Evolutionary conservation across 1,139 yeast species (phyloP).

Genomic region (Kluyveromyces sp.): DNA sequence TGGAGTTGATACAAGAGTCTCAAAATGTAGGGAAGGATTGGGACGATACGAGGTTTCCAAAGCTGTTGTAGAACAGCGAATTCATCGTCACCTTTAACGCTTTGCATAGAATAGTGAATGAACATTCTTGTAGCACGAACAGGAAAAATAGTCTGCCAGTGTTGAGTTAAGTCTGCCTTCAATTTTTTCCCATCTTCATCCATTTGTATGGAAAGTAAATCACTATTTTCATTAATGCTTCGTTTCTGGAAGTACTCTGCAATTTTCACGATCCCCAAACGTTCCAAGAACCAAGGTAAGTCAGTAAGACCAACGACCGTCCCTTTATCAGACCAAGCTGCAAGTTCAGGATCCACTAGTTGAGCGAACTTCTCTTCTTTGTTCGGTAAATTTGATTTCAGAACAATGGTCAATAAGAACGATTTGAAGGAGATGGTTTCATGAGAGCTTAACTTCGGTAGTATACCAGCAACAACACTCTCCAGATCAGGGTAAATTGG

Average conservation of each 20-base stretch:
- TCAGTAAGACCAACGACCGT: conserved; percentile 86
- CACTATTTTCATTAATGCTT: conserved; percentile 70
- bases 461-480: conserved; percentile 64
- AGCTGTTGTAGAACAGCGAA: conserved; percentile 62
- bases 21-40: conserved; percentile 83
- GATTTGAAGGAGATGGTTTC: conserved; percentile 93
- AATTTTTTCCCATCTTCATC: conserved; percentile 82
- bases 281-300: conserved; percentile 95
- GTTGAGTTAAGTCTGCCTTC: conserved; percentile 72
- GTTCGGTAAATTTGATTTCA: conserved; percentile 67
- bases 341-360: conserved; percentile 86
- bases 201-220: conserved; percentile 71
- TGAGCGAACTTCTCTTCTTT: conserved; percentile 69
- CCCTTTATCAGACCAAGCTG: conserved; percentile 88
- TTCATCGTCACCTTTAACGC: conserved; percentile 70
- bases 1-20: conserved; percentile 85
- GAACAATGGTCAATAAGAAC: conserved; percentile 82
- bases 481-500: conserved; percentile 77
- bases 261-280: conserved; percentile 88
- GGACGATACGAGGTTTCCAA: conserved; percentile 93
- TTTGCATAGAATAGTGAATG: conserved; percentile 91
- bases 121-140: conserved; percentile 92
- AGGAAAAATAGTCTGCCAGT: conserved; percentile 93
- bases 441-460: conserved; percentile 75
- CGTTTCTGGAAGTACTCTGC: conserved; percentile 83